phyloP scores from a whole-genome alignment of 192 early-diverging fungal genomes.

The Gonapodya prolifera region DNA sequence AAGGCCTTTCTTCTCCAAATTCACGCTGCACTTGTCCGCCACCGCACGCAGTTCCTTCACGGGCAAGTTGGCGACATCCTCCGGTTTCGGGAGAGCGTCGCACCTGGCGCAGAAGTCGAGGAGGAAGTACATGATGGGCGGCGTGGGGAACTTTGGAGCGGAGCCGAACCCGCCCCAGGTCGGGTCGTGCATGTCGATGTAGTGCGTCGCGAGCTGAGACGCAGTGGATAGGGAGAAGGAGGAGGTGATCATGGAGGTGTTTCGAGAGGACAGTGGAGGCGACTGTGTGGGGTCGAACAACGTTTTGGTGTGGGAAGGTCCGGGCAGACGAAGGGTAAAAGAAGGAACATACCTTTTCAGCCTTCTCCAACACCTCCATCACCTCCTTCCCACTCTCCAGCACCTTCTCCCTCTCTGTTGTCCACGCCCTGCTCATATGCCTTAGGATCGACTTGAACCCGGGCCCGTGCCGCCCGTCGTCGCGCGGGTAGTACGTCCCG shows the following conservation, averaged over 20 bases:
- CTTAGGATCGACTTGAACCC: conserved; percentile 16
- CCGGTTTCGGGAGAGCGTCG: conserved; percentile 21
- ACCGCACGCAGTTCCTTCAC: conserved; percentile 7
- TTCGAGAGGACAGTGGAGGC: not conserved
- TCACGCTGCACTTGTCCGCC: conserved; percentile 8
- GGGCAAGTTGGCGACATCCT: not conserved
- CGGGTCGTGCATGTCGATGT: conserved; percentile 23
- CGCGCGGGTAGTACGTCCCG: conserved; percentile 25
- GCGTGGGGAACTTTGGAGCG: conserved; percentile 51
- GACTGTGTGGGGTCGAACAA: not conserved
- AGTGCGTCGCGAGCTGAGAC: no score
- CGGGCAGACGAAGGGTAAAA: no score
- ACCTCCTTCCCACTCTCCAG: not conserved
- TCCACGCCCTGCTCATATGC: conserved; percentile 4
- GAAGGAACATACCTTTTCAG: no score
- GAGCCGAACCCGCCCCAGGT: conserved; percentile 39
- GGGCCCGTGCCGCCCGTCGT: conserved; percentile 12
- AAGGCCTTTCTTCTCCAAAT: no score
- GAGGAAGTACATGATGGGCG: conserved; percentile 40
- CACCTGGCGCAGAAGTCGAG: no score
- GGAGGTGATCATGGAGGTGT: not conserved
- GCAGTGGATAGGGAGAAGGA: no score
- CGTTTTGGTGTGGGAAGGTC: no score
- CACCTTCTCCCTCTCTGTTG: not conserved
- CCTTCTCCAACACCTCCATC: not conserved